Base-by-base conservation (phyloP, 192 early-diverging fungal genomes). In the Pecoramyces ruminantium region DNA sequence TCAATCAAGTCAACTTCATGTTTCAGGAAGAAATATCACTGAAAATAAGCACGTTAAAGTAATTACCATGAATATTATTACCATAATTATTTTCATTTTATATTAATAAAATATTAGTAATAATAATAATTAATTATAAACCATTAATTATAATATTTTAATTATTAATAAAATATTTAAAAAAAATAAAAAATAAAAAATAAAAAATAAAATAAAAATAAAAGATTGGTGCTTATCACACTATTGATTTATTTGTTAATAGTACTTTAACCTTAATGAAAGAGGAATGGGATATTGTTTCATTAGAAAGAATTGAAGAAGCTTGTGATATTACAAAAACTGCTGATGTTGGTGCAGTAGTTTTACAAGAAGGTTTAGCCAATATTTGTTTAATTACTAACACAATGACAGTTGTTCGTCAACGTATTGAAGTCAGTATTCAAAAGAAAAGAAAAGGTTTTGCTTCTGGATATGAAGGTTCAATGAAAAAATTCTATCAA, bases 401-500 rank as follows among this genome's bases (percentile, higher is more conserved):
- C 83, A 92, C 92, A 80, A 97, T 98, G 96, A 99, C 96, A 1
- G 91, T 99, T 79, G 95, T 97, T 13, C 89, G 94, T 28, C 96
- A 97, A 84, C 88, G 95, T 16, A 95, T 99, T 29, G 98, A 99
- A 84, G 85, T 89, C 13, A 90, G 93, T 6, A 92, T 99, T 30
- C 97, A 96, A n/a, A 88, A 94, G 78, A 99, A 98, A 82, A 88
- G 96, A 80, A 94, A 92, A 82, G 98, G 98, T 30, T 93, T 92
- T 12, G 92, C 94, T 11, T 90, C 93, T 25, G 93, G 94, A 84
- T 92, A 96, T 84, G 98, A 98, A 83, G 98, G 97, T 82, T 85
- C 84, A 6, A 83, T 85, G 39, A 83, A 83, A 83, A 87, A 92
- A 77, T 99, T 99, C 85, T 99, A 92, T 85, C 95, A 97, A 27